Base-by-base conservation (phyloP, 768 basidiomycete species). In the Macrolepiota albuminosa region DNA sequence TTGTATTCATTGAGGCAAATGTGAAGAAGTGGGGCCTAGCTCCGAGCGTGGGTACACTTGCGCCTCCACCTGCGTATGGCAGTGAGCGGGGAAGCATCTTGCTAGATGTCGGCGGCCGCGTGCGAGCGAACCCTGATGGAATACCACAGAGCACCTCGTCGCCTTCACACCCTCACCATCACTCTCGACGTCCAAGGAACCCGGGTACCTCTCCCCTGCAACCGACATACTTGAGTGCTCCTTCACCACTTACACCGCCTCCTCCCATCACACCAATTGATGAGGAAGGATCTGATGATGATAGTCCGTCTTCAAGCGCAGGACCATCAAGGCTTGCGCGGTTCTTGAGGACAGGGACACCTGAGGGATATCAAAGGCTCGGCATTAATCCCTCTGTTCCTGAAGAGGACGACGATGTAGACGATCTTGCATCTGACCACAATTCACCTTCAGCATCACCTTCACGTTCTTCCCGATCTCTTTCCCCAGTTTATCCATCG, bases 1-100 rank as follows among this genome's bases (percentile, higher is more conserved):
- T 99, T 70, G 97, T 98, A 42, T 98, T 97, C 67, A 98, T 99
- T 68, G 97, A 99, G 75, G 97, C 97, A 37, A 98, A 99, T 70
- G 97, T 99, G 63, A 99, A 99, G 82, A 98, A 98, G 72, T 99
- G 97, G 97, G 97, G 97, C 18, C 75, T 98, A 36, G 97, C 97
- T 37, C 97, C 97, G 8, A 97, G 95, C 71, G 89, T 95, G 14
- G 97, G 97, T 50, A 98, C 97, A 0, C 81, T 98, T 10, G 96
- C 96, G 1, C 97, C 97, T 16, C 97, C 97, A 33, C 97, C 97
- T 6, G 95, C 97, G 0, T 98, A 98, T 73, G 97, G 97, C 18
- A 94, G 91, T 67, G 97, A 99, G 72, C 83, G 95, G 11, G 97
- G 96, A 8, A 96, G 93, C 69, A 98, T 99, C 59, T 78, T 99